Conservation (phyloP, 2,329 filamentous ascomycete species). For the Colletotrichum costaricense region DNA sequence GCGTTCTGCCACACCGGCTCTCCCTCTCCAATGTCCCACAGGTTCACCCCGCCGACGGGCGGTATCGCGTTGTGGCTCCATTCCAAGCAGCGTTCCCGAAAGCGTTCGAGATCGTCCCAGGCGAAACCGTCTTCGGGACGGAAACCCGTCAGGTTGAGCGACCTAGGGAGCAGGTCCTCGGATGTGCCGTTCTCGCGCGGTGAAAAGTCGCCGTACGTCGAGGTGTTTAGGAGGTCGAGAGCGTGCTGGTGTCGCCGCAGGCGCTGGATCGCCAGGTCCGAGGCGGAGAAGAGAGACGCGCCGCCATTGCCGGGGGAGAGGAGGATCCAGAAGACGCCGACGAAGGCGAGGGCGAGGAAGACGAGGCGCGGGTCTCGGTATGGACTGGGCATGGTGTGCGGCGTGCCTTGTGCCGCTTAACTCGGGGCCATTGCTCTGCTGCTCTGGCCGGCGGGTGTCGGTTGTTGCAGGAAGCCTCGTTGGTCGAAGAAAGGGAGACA, state of each 20-base stretch:
- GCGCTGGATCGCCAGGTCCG: constrained; percentile 46
- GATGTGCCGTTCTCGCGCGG: constrained; percentile 47
- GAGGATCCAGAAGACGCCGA: constrained; percentile 58
- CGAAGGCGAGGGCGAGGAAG: constrained; percentile 53
- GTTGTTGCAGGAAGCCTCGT: not conserved
- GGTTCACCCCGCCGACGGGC: constrained; percentile 51
- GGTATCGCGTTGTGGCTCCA: constrained; percentile 66
- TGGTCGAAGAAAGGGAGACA: not conserved
- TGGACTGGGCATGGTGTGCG: constrained; percentile 55
- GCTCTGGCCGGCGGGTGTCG: not conserved
- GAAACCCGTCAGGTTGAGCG: constrained; percentile 82
- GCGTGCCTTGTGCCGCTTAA: constrained; percentile 32
- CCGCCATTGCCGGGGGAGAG: constrained; percentile 41
- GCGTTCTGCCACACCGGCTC: constrained; percentile 78
- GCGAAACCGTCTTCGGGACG: constrained; percentile 78
- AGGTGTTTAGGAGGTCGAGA: constrained; percentile 64
- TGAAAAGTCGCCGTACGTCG: constrained; percentile 70
- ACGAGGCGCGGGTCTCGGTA: constrained; percentile 44
- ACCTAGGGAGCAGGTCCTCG: constrained; percentile 46
- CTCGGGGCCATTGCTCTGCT: constrained; percentile 24
- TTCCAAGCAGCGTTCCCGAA: constrained; percentile 73
- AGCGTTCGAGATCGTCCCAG: constrained; percentile 78
- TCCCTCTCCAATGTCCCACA: constrained; percentile 51
- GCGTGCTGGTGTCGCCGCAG: constrained; percentile 64
- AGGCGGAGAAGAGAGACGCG: constrained; percentile 51